Percentiles rank a stretch among this genome's conserved stretches.
These are phyloP conservation scores for Ophidiomyces ophidiicola DNA, from an alignment of 2,329 filamentous ascomycete genomes.

Conservation along the genomic window DNA sequence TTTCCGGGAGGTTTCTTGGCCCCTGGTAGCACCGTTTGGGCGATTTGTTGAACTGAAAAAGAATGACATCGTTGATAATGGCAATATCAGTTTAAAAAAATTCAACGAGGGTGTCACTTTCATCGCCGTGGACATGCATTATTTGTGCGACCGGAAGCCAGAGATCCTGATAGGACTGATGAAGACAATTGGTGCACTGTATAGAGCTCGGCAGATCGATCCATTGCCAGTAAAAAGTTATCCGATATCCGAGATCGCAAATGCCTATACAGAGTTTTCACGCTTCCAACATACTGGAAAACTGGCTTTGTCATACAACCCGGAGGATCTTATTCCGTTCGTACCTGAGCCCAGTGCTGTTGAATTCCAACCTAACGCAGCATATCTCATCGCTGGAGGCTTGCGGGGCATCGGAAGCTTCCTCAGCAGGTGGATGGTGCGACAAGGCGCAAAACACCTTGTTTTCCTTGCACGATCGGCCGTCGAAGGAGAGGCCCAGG, in stretches of 20 bases:
- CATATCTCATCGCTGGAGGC: conserved; percentile 17
- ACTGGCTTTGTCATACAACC: not conserved
- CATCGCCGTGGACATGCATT: not conserved
- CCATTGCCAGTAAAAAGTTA: not conserved
- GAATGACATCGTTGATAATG: not conserved
- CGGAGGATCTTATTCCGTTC: not conserved
- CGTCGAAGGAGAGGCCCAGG: not conserved
- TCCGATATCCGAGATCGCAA: not conserved
- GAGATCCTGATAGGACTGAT: not conserved
- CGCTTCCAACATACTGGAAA: not conserved
- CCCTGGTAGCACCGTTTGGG: not conserved
- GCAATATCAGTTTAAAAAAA: not conserved
- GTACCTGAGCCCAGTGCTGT: not conserved
- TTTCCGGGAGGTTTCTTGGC: not conserved
- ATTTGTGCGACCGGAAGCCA: not conserved
- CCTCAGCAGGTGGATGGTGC: conserved; percentile 18
- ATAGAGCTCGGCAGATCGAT: not conserved
- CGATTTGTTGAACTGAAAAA: not conserved
- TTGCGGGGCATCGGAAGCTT: conserved; percentile 18
- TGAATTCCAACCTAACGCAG: conserved; percentile 7
- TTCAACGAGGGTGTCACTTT: not conserved
- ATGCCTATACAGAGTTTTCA: not conserved
- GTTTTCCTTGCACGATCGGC: conserved; percentile 21
- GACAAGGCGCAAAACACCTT: conserved; percentile 20
- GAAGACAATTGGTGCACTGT: not conserved